phyloP scores from a whole-genome alignment of 2,329 filamentous ascomycete genomes.

The Aspergillus latus region DNA sequence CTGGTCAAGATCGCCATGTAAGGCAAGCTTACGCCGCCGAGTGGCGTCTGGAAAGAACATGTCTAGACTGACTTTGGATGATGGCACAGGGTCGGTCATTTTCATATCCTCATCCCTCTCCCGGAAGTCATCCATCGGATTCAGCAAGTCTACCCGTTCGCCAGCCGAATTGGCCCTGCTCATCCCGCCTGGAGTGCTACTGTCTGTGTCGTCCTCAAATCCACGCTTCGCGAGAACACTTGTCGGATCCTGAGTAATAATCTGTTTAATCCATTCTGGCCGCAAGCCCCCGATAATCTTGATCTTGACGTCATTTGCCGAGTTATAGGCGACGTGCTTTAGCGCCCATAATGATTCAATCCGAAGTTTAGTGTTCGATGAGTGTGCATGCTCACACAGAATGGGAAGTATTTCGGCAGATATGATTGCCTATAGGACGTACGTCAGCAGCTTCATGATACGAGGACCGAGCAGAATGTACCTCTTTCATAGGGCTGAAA shows the following conservation, averaged over 20 bases:
- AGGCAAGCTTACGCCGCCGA: slow-evolving; percentile 41
- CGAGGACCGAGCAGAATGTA: slow-evolving; percentile 34
- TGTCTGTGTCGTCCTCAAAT: slow-evolving; percentile 35
- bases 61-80: slow-evolving; percentile 42
- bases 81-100: slow-evolving; percentile 40
- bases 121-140: slow-evolving; percentile 45
- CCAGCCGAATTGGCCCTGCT: slow-evolving; percentile 61
- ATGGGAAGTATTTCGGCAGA: slow-evolving; percentile 72
- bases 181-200: slow-evolving; percentile 46
- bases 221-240: slow-evolving; percentile 30
- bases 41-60: slow-evolving; percentile 41
- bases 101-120: slow-evolving; percentile 35
- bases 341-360: slow-evolving; percentile 90
- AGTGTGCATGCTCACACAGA: slow-evolving; percentile 81
- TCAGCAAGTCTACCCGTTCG: slow-evolving; percentile 60
- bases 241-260: slow-evolving; percentile 63
- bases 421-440: slow-evolving; percentile 61
- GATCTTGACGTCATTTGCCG: slow-evolving; percentile 70
- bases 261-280: slow-evolving; percentile 74
- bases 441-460: slow-evolving; percentile 9
- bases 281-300: slow-evolving; percentile 74
- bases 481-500: slow-evolving; percentile 87
- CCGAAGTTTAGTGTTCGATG: slow-evolving; percentile 71
- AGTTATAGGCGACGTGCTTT: slow-evolving; percentile 80
- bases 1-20: slow-evolving; percentile 68